Evolutionary conservation across 202 grass and related monocot genomes (phyloP).

Genomic region (Schoenoplectus triqueter): DNA sequence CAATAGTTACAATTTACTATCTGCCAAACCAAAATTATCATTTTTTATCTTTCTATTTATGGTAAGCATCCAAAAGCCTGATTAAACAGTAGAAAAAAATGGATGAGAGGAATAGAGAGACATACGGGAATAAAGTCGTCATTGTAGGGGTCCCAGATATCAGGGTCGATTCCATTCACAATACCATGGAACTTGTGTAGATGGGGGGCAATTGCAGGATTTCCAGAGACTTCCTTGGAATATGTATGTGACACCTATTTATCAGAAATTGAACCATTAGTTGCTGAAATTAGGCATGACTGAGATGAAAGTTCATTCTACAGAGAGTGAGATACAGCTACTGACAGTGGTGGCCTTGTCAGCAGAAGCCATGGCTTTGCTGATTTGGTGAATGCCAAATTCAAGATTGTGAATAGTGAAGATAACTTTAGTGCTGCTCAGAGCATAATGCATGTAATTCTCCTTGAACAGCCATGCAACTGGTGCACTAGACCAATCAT

Average conservation of each 20-base stretch:
- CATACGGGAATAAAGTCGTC: conserved; percentile 75
- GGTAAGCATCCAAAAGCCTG: not conserved
- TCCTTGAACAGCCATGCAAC: conserved; percentile 97
- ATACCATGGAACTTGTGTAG: conserved; percentile 91
- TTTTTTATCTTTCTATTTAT: not conserved
- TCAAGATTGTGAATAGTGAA: conserved; percentile 99
- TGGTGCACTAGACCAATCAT: conserved; percentile 98
- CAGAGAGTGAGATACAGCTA: conserved; percentile 29
- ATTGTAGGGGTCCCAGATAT: conserved; percentile 93
- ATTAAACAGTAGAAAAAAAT: conserved; percentile 37
- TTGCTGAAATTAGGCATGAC: conserved; percentile 37
- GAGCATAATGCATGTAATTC: conserved; percentile 64
- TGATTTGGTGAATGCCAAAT: conserved; percentile 80
- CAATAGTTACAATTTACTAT: not conserved
- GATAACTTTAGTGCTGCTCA: conserved; percentile 71
- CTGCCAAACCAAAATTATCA: not conserved
- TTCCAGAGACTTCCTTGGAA: conserved; percentile 82
- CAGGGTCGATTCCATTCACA: conserved; percentile 88
- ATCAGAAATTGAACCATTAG: conserved; percentile 28
- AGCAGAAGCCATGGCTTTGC: conserved; percentile 74
- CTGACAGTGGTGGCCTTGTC: conserved; percentile 96
- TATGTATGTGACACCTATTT: conserved; percentile 85
- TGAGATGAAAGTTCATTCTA: not conserved
- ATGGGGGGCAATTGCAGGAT: conserved; percentile 87
- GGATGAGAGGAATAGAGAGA: conserved; percentile 27